Evolutionary conservation across 257 asterid genomes (phyloP).

Genomic region (Fraxinus americana): DNA sequence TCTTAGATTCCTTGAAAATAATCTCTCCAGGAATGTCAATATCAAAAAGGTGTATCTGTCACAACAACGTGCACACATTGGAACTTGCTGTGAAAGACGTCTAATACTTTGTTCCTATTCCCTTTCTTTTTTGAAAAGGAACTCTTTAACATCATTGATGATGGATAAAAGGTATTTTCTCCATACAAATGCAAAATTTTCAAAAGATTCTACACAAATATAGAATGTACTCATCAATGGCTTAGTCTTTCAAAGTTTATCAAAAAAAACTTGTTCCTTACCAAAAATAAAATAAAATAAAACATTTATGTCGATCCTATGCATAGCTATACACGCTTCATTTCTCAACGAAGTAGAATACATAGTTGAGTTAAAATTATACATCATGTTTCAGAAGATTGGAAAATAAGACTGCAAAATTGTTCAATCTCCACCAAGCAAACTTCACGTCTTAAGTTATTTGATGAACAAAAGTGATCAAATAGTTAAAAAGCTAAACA

Average conservation of each 20-base stretch:
- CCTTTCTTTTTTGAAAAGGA: neutral
- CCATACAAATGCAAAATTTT: neutral
- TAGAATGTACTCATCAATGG: no score
- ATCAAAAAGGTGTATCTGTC: conserved; percentile 91
- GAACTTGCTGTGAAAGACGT: neutral
- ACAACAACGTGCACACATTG: conserved; percentile 18
- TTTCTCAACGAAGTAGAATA: no score
- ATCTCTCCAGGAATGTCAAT: conserved; percentile 90
- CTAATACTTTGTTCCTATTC: neutral
- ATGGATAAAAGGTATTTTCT: neutral
- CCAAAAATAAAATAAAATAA: no score
- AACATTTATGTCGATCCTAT: neutral
- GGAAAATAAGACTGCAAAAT: neutral
- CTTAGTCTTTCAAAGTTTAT: no score
- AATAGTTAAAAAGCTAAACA: neutral
- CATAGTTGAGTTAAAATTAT: no score
- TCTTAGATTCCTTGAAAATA: conserved; percentile 73
- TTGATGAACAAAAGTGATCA: neutral
- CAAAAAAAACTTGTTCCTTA: no score
- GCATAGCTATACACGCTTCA: neutral
- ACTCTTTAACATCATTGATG: conserved; percentile 11
- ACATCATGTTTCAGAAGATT: neutral
- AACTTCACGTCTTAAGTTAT: conserved; percentile 14
- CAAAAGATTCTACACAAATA: neutral
- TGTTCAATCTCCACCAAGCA: no score